A percentile compares a stretch with the other conserved stretches of the same genome.
Conservation (phyloP, 805 yeast species). For the Ogataea paradorogensis region DNA sequence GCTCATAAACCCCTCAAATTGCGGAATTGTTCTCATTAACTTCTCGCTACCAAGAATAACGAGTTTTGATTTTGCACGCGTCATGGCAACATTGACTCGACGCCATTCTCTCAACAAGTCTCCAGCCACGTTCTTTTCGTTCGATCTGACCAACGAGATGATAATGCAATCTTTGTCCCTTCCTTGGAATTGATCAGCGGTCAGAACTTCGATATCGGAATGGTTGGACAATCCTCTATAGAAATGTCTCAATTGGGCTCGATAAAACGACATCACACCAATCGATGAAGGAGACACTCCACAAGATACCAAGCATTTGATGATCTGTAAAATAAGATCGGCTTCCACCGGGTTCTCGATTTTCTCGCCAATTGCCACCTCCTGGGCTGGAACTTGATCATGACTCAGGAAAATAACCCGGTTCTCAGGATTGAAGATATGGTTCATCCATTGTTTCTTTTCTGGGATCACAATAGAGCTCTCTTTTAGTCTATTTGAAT, state of each 20-base stretch:
- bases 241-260: slow-evolving; percentile 69
- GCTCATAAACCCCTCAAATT: slow-evolving; percentile 58
- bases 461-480: slow-evolving; percentile 9
- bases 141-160: slow-evolving; percentile 85
- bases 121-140: slow-evolving; percentile 63
- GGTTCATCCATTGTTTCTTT: slow-evolving; percentile 49
- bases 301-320: slow-evolving; percentile 51
- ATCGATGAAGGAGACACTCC: slow-evolving; percentile 61
- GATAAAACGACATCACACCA: slow-evolving; percentile 87
- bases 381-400: slow-evolving; percentile 61
- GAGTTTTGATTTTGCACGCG: slow-evolving; percentile 82
- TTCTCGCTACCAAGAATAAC: slow-evolving; percentile 76
- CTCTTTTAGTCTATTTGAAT: slow-evolving; percentile 27
- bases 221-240: slow-evolving; percentile 29
- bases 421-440: slow-evolving; percentile 50
- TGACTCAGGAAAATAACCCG: slow-evolving; percentile 80
- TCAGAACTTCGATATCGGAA: slow-evolving; percentile 66
- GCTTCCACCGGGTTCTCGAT: slow-evolving; percentile 76
- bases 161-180: slow-evolving; percentile 90
- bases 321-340: slow-evolving; percentile 56
- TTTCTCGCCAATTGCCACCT: slow-evolving; percentile 58
- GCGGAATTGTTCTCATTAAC: slow-evolving; percentile 52
- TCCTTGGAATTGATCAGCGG: slow-evolving; percentile 97
- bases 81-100: slow-evolving; percentile 90
- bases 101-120: slow-evolving; percentile 84